Percentiles rank a stretch among this genome's conserved stretches.
These are phyloP conservation scores for Colletotrichum sansevieriae DNA, from an alignment of 2,329 filamentous ascomycete genomes.

Conservation along the genomic window DNA sequence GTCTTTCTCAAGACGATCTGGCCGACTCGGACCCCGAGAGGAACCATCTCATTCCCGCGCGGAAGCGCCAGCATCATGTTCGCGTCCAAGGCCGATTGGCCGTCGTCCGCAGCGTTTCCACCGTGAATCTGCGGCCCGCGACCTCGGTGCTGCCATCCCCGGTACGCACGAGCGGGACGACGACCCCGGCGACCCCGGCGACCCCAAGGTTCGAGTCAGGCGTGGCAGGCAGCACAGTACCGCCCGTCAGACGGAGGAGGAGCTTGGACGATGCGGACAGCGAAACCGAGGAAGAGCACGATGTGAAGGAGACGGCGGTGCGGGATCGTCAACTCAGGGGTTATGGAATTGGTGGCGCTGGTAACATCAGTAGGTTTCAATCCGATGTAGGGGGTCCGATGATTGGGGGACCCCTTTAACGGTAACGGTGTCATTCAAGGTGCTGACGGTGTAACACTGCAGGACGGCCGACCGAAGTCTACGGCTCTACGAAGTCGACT, in stretches of 20 bases:
- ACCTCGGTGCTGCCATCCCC: slow-evolving; percentile 27
- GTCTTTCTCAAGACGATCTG: slow-evolving; percentile 37
- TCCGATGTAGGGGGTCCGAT: not conserved
- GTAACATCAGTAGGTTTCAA: slow-evolving; percentile 53
- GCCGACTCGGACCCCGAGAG: slow-evolving; percentile 49
- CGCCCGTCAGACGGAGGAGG: slow-evolving; percentile 32
- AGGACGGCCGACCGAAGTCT: slow-evolving; percentile 46
- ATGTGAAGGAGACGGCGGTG: slow-evolving; percentile 46
- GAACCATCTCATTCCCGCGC: slow-evolving; percentile 48
- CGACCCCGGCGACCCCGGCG: slow-evolving; percentile 18
- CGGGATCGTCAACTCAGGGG: slow-evolving; percentile 51
- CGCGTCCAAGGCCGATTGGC: slow-evolving; percentile 54
- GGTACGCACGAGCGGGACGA: slow-evolving; percentile 17
- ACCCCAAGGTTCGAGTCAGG: slow-evolving; percentile 42
- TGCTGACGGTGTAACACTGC: not conserved
- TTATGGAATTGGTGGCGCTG: slow-evolving; percentile 56
- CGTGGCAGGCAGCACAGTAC: slow-evolving; percentile 39
- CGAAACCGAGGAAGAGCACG: slow-evolving; percentile 44
- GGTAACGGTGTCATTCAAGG: not conserved
- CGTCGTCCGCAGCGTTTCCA: slow-evolving; percentile 52
- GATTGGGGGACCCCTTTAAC: too few species aligned
- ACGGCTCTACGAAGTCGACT: slow-evolving; percentile 40
- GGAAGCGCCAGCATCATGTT: slow-evolving; percentile 50
- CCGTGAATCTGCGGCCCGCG: slow-evolving; percentile 44
- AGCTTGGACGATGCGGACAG: slow-evolving; percentile 44